phyloP scores from a whole-genome alignment of 1,139 yeast genomes.

The Casaregolazyma lundiana region DNA sequence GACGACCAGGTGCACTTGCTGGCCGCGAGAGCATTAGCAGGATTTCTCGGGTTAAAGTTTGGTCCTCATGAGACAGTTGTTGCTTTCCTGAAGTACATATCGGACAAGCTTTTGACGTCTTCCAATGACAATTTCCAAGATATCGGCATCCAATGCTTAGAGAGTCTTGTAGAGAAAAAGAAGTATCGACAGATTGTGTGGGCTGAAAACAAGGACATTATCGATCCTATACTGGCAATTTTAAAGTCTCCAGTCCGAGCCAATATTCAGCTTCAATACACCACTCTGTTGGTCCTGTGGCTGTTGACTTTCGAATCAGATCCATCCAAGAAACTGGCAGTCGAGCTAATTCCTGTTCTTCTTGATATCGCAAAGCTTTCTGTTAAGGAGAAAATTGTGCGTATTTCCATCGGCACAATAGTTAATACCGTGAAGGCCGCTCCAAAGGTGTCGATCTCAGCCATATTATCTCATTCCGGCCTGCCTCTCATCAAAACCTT shows the following conservation, averaged over 20 bases:
- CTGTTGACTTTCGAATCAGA: slow-evolving; percentile 65
- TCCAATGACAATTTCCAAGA: slow-evolving; percentile 53
- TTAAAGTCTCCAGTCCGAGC: slow-evolving; percentile 51
- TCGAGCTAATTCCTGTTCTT: slow-evolving; percentile 44
- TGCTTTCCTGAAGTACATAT: slow-evolving; percentile 41
- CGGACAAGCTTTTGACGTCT: slow-evolving; percentile 45
- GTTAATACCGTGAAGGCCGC: slow-evolving; percentile 40
- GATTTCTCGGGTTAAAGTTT: slow-evolving; percentile 28
- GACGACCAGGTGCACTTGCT: slow-evolving; percentile 37
- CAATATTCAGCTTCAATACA: slow-evolving; percentile 74
- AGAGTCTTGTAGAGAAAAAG: slow-evolving; percentile 56
- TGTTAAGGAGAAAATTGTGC: slow-evolving; percentile 84
- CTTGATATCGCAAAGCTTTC: slow-evolving; percentile 71
- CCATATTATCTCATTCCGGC: slow-evolving; percentile 74
- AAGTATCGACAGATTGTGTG: slow-evolving; percentile 57
- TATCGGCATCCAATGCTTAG: slow-evolving; percentile 63
- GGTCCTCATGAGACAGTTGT: slow-evolving; percentile 32
- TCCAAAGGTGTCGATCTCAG: slow-evolving; percentile 49
- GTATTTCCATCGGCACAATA: slow-evolving; percentile 72
- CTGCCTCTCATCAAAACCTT: slow-evolving; percentile 62
- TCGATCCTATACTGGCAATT: slow-evolving; percentile 27
- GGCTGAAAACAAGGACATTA: slow-evolving; percentile 30
- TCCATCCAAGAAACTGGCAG: slow-evolving; percentile 50
- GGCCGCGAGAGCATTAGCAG: slow-evolving; percentile 33
- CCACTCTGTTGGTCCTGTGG: slow-evolving; percentile 77